These are phyloP conservation scores for Zygosaccharomyces pseudobailii DNA, from an alignment of 1,139 yeast genomes.

Conservation along the genomic window DNA sequence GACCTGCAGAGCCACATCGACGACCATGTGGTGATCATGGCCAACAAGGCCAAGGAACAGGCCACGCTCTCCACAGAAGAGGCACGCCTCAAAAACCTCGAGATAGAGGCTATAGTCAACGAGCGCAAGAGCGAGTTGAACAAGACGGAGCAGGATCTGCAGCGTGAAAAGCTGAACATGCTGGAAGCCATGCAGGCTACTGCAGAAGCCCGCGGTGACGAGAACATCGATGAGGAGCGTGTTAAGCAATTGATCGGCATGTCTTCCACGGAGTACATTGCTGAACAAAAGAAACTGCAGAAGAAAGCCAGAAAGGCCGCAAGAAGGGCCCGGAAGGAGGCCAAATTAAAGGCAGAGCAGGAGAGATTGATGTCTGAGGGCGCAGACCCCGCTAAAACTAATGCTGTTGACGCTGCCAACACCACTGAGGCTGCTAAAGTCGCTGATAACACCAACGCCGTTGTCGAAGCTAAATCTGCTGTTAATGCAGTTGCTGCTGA, in stretches of 20 bases:
- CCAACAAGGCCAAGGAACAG: conserved; percentile 28
- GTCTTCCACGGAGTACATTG: conserved; percentile 26
- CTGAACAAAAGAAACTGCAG: conserved; percentile 10
- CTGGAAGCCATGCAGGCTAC: conserved; percentile 26
- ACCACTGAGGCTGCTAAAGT: no score
- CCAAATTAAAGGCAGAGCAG: background rate
- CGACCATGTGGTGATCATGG: conserved; percentile 18
- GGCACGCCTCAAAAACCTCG: conserved; percentile 30
- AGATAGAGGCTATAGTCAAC: conserved; percentile 30
- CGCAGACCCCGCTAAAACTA: no score
- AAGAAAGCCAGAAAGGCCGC: conserved; percentile 2
- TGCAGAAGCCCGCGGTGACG: conserved; percentile 28
- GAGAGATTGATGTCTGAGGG: background rate
- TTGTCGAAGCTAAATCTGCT: background rate
- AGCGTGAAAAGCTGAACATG: conserved; percentile 25
- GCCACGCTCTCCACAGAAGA: conserved; percentile 30
- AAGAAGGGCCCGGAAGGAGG: conserved; percentile 2
- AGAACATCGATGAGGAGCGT: conserved; percentile 28
- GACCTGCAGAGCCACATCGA: conserved; percentile 18
- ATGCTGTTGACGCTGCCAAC: no score
- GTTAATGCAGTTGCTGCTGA: background rate
- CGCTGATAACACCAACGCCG: background rate
- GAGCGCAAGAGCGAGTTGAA: conserved; percentile 31
- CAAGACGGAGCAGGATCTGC: conserved; percentile 26
- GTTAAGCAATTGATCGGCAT: conserved; percentile 29